A percentile compares a stretch with the other conserved stretches of the same genome.
Conservation (phyloP, 1,284 basidiomycete species). For the Melampsora larici-populina region DNA sequence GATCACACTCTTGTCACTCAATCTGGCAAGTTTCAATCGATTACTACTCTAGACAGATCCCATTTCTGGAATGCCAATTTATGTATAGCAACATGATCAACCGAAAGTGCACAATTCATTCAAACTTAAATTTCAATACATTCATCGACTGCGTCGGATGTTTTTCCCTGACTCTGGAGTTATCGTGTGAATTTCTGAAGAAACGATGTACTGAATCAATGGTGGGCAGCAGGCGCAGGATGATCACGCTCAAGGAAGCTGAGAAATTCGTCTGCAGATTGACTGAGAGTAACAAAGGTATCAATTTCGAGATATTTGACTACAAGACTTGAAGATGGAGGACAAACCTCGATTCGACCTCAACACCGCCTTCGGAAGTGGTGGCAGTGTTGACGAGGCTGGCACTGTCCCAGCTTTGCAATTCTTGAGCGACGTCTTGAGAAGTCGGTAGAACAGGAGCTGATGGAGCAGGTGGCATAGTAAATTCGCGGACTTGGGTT, state of each 20-base stretch:
- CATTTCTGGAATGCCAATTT: too few species aligned
- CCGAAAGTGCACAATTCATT: too few species aligned
- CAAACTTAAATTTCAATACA: too few species aligned
- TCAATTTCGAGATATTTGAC: too few species aligned
- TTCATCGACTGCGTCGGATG: too few species aligned
- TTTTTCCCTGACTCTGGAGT: too few species aligned
- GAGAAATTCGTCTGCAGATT: conserved; percentile 42
- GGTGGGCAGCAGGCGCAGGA: conserved; percentile 25
- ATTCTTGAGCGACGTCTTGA: conserved; percentile 54
- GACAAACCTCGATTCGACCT: conserved; percentile 25
- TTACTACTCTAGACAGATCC: too few species aligned
- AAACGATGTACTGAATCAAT: neutral
- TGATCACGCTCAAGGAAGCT: conserved; percentile 39
- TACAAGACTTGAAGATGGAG: neutral
- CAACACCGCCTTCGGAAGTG: conserved; percentile 1
- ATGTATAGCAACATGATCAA: too few species aligned
- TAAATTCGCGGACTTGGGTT: conserved; percentile 56
- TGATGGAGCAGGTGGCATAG: conserved; percentile 54
- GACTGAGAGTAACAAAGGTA: conserved; percentile 13
- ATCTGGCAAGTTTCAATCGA: too few species aligned
- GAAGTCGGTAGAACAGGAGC: conserved; percentile 54
- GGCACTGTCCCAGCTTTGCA: conserved; percentile 52
- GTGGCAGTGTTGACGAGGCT: conserved; percentile 24
- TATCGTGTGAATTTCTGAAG: too few species aligned
- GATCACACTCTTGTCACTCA: too few species aligned